These are phyloP conservation scores for Geotrichum aggregatum DNA, from an alignment of 1,139 yeast species.

Conservation along the genomic window DNA sequence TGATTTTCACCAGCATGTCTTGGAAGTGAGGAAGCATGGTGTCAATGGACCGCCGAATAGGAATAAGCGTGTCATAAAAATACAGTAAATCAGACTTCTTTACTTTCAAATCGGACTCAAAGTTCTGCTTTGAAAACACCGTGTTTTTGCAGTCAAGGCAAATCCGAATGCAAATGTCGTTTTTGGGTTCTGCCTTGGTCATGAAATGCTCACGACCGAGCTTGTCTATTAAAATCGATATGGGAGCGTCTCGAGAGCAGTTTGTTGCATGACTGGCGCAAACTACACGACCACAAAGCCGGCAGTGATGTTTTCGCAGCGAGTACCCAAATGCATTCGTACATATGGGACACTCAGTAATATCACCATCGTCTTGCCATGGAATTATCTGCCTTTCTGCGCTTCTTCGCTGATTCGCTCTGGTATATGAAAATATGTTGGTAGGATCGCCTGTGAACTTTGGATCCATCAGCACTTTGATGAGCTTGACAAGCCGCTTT, in stretches of 20 bases:
- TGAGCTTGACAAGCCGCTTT: constrained; percentile 54
- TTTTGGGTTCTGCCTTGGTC: constrained; percentile 27
- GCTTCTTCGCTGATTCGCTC: constrained; percentile 32
- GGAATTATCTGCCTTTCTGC: constrained; percentile 54
- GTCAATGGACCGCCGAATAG: constrained; percentile 35
- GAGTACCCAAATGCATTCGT: constrained; percentile 52
- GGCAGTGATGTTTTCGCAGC: constrained; percentile 78
- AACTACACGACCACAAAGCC: constrained; percentile 76
- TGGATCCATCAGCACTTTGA: constrained; percentile 30
- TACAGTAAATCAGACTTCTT: constrained; percentile 31
- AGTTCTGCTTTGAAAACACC: constrained; percentile 55
- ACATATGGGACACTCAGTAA: constrained; percentile 63
- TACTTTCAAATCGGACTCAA: constrained; percentile 40
- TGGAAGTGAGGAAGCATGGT: constrained; percentile 45
- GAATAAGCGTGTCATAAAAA: constrained; percentile 15
- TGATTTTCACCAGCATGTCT: constrained; percentile 36
- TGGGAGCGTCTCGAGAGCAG: constrained; percentile 73
- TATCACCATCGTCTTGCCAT: constrained; percentile 62
- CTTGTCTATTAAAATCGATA: constrained; percentile 47
- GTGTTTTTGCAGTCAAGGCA: constrained; percentile 66
- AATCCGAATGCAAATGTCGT: constrained; percentile 46
- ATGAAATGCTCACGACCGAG: constrained; percentile 23
- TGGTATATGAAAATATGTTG: constrained; percentile 29
- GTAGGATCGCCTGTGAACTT: constrained; percentile 24
- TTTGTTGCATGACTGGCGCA: constrained; percentile 61